Evolutionary conservation across 2,329 filamentous ascomycete species (phyloP).

Genomic region (Trichophyton equinum): DNA sequence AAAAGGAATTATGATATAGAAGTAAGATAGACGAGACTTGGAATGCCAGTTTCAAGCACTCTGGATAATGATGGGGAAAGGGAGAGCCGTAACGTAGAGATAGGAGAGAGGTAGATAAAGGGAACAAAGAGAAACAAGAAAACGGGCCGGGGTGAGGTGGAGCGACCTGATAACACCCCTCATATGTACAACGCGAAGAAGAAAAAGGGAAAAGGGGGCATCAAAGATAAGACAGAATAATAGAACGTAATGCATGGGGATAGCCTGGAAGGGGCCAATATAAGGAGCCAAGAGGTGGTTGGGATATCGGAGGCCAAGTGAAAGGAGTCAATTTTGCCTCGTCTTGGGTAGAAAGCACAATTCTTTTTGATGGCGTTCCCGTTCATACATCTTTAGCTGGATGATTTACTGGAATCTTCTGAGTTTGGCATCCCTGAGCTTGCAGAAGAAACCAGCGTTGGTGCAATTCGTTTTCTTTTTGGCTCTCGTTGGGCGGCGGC

Average conservation of each 20-base stretch:
- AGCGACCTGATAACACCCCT: neutral
- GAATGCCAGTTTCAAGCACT: conserved; percentile 2
- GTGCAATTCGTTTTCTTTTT: conserved; percentile 15
- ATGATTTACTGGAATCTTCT: neutral
- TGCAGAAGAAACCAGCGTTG: conserved; percentile 12
- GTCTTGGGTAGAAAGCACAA: neutral
- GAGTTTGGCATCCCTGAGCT: neutral
- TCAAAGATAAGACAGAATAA: neutral
- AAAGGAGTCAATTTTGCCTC: neutral
- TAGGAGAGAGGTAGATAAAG: neutral
- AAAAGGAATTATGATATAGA: neutral
- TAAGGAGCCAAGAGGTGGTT: neutral
- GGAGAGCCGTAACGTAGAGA: neutral
- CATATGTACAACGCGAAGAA: conserved; percentile 3
- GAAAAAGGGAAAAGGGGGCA: neutral
- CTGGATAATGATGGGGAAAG: neutral
- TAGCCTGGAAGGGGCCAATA: neutral
- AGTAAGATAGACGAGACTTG: neutral
- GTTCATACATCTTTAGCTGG: neutral
- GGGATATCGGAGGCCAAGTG: neutral
- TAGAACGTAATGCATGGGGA: neutral
- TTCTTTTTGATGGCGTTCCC: too few species aligned
- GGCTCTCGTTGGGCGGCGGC: conserved; percentile 2
- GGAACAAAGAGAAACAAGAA: neutral
- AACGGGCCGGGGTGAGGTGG: neutral